These are phyloP conservation scores for Corymbia maculata DNA, from an alignment of 345 rosid species.

Conservation along the genomic window DNA sequence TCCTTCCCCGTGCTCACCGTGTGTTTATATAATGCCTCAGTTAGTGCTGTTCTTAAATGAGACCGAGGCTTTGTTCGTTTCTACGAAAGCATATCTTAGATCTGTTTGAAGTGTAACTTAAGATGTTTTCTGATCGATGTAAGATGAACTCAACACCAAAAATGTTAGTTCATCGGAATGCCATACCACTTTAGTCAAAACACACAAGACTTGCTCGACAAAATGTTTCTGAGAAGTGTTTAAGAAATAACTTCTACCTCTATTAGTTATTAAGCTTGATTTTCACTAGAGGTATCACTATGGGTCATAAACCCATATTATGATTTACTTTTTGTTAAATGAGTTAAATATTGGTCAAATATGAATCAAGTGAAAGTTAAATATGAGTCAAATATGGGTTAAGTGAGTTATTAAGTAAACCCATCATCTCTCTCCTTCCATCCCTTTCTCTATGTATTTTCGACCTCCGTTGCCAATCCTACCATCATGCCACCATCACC, in stretches of 20 bases:
- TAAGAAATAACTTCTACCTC: background rate
- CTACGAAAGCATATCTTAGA: background rate
- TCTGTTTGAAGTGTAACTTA: background rate
- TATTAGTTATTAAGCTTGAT: background rate
- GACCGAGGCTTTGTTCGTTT: background rate
- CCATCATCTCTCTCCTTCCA: too few relatives aligned
- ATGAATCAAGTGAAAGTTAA: too few relatives aligned
- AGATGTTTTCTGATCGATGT: background rate
- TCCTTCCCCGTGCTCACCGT: background rate
- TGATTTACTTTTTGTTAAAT: too few relatives aligned
- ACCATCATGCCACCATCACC: too few relatives aligned
- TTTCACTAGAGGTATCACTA: too few relatives aligned
- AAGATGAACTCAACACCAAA: background rate
- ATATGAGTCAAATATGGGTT: too few relatives aligned
- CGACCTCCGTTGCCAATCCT: too few relatives aligned
- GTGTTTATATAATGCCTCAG: background rate
- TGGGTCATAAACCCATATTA: too few relatives aligned
- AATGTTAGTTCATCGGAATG: background rate
- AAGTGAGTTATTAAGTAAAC: too few relatives aligned
- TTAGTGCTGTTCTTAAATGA: background rate
- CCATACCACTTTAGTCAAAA: background rate
- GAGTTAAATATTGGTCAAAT: too few relatives aligned
- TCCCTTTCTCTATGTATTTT: too few relatives aligned
- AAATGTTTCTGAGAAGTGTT: background rate
- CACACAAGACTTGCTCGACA: fast-evolving